These are phyloP conservation scores for Schizonepeta tenuifolia DNA, from an alignment of 257 asterid species.

Conservation along the genomic window DNA sequence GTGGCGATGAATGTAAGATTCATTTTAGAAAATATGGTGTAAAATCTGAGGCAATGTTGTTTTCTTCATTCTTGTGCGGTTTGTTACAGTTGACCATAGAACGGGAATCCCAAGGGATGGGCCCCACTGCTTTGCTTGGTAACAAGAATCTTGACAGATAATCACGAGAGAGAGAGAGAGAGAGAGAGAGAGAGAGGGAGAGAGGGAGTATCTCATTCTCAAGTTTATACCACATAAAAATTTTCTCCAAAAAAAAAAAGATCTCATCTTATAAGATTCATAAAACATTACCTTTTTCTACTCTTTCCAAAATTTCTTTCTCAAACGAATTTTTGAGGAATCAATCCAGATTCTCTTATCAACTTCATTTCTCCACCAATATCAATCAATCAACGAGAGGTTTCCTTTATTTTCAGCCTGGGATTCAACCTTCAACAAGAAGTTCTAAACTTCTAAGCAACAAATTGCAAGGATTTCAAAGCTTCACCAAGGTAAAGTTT, in stretches of 20 bases:
- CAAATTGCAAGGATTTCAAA: neutral
- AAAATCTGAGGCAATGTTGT: no score
- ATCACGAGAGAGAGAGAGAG: constrained; percentile 25
- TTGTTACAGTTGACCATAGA: constrained; percentile 35
- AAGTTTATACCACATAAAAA: neutral
- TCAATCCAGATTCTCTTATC: neutral
- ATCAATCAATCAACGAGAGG: neutral
- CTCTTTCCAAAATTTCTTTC: neutral
- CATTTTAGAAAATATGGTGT: neutral
- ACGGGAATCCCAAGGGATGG: constrained; percentile 42
- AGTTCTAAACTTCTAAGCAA: no score
- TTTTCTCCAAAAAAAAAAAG: neutral
- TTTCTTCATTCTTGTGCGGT: neutral
- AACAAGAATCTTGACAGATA: constrained; percentile 50
- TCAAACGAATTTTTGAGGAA: neutral
- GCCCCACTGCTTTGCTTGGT: constrained; percentile 39
- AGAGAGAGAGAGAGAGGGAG: constrained; percentile 4
- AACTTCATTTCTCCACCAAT: neutral
- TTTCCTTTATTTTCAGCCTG: neutral
- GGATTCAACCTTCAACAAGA: neutral
- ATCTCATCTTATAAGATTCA: neutral
- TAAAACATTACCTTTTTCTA: neutral
- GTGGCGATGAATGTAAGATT: neutral
- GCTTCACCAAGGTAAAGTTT: neutral
- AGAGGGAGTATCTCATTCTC: constrained; percentile 8